Percentiles rank a stretch among this genome's conserved stretches.
Conservation (phyloP, 225 moss, liverwort and hornwort genomes). For the Polytrichum formosum region DNA sequence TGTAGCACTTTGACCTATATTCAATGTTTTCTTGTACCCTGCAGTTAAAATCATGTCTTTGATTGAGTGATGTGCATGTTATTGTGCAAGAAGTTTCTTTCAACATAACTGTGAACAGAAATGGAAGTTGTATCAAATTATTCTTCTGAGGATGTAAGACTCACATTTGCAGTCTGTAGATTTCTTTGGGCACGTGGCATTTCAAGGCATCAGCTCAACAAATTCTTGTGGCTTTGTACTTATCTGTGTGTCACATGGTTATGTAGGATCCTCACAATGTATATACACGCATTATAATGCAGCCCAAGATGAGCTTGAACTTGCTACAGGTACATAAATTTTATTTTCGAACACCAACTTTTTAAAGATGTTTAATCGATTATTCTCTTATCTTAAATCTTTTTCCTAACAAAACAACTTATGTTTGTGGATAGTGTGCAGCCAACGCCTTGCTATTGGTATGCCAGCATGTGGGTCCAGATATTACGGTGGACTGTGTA, state of each 20-base stretch:
- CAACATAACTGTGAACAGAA: no score
- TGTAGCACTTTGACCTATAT: background rate
- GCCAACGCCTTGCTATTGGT: slow-evolving; percentile 71
- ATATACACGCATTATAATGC: slow-evolving; percentile 57
- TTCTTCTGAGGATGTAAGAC: no score
- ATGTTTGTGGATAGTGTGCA: slow-evolving; percentile 66
- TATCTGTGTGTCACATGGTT: slow-evolving; percentile 7
- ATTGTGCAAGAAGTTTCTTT: no score
- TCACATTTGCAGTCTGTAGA: background rate
- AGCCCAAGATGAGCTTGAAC: slow-evolving; percentile 45
- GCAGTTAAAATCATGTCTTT: no score
- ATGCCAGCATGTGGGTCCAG: slow-evolving; percentile 66
- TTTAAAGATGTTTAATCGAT: no score
- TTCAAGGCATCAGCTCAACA: background rate
- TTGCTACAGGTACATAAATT: slow-evolving; percentile 55
- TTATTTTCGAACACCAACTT: no score
- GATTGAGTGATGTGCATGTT: no score
- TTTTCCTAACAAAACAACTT: background rate
- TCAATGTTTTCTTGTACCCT: background rate
- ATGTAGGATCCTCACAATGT: slow-evolving; percentile 74
- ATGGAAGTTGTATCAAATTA: no score
- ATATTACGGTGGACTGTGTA: slow-evolving; percentile 55
- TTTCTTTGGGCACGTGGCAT: background rate
- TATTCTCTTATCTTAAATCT: no score
- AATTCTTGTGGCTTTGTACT: background rate